Evolutionary conservation across 805 yeast species (phyloP).

Genomic region (Lipomyces lipofer): DNA sequence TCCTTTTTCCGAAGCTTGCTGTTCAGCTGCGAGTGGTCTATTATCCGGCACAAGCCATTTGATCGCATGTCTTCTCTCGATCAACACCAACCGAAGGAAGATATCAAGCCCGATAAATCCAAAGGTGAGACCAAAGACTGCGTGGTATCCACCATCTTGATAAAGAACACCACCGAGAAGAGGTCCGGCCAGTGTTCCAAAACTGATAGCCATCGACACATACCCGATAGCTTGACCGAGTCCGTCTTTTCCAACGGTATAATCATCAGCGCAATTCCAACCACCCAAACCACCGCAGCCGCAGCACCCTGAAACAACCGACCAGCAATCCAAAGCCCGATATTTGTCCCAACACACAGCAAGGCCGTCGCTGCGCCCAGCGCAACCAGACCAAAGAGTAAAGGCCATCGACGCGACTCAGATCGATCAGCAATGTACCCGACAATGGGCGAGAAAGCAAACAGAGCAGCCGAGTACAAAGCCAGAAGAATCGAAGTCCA

Average conservation of each 20-base stretch:
- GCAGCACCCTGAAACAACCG: conserved; percentile 38
- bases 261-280: conserved; percentile 37
- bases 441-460: no score
- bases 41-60: no score
- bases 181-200: conserved; percentile 38
- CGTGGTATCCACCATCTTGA: conserved; percentile 36
- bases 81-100: conserved; percentile 36
- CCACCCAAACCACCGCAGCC: conserved; percentile 39
- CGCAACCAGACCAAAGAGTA: conserved; percentile 35
- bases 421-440: conserved; percentile 35
- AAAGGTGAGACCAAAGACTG: conserved; percentile 37
- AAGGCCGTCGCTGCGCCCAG: conserved; percentile 36
- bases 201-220: conserved; percentile 35
- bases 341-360: conserved; percentile 31
- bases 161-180: conserved; percentile 39
- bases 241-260: conserved; percentile 33
- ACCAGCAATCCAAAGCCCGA: conserved; percentile 34
- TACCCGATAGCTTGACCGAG: conserved; percentile 35
- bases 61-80: conserved; percentile 31
- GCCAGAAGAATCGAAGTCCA: no score
- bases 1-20: neutral
- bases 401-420: conserved; percentile 27
- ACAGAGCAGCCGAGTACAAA: conserved; percentile 36
- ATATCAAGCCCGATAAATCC: conserved; percentile 36
- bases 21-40: no score